Percentiles rank a stretch among this genome's conserved stretches.
These are phyloP conservation scores for Globisporangium camurandrum DNA, from an alignment of 352 stramenopile species.

Conservation along the genomic window DNA sequence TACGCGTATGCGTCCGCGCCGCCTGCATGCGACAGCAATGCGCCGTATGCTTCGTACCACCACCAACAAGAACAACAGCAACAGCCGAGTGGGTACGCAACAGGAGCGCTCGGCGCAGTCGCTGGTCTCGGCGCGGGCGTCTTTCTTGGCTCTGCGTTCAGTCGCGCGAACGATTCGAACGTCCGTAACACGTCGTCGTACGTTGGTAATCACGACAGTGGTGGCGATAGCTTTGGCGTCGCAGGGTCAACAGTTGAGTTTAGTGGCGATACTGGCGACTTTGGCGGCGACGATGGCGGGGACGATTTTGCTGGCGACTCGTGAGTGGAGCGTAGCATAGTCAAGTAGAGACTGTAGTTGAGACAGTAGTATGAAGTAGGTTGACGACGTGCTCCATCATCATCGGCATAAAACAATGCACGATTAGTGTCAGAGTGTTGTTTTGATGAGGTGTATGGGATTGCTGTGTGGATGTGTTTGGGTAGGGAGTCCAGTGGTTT, in stretches of 20 bases:
- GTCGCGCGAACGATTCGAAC: slow-evolving; percentile 12
- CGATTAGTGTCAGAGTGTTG: no score
- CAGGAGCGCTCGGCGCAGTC: slow-evolving; percentile 35
- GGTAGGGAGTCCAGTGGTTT: no score
- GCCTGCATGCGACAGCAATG: slow-evolving; percentile 15
- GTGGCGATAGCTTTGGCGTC: slow-evolving; percentile 3
- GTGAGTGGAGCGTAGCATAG: slow-evolving; percentile 9
- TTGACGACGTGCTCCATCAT: no score
- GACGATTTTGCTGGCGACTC: slow-evolving; percentile 47
- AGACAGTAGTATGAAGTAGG: not conserved
- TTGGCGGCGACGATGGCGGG: slow-evolving; percentile 27
- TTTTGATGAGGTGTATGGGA: no score
- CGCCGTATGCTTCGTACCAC: no score
- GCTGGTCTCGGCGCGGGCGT: slow-evolving; percentile 43
- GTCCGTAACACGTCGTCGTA: slow-evolving; percentile 24
- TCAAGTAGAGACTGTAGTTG: not conserved
- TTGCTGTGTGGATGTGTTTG: no score
- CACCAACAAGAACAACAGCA: no score
- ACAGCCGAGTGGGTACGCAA: slow-evolving; percentile 17
- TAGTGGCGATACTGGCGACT: slow-evolving; percentile 42
- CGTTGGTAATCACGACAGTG: slow-evolving; percentile 30
- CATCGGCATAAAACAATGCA: no score
- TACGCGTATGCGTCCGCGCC: slow-evolving; percentile 48
- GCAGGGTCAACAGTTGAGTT: slow-evolving; percentile 38
- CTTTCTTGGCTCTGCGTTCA: slow-evolving; percentile 34